A percentile compares a stretch with the other conserved stretches of the same genome.
Conservation (phyloP, 805 yeast genomes). For the Kazachstania kunashirensis region DNA sequence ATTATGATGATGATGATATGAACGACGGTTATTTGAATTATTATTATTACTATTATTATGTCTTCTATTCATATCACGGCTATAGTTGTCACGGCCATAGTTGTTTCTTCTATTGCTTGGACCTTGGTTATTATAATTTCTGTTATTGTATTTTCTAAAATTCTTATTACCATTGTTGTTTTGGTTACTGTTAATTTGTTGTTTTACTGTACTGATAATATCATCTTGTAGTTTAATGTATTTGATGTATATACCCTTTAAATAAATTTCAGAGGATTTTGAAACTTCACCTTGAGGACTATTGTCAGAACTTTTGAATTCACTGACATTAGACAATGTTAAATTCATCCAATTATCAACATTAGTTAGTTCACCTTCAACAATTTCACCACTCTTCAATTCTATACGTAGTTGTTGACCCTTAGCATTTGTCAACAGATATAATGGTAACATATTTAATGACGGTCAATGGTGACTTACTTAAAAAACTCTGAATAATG, state of each 20-base stretch:
- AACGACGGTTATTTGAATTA: slow-evolving; percentile 12
- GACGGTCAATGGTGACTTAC: too few species aligned
- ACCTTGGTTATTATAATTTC: slow-evolving; percentile 8
- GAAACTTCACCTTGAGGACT: slow-evolving; percentile 36
- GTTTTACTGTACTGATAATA: slow-evolving; percentile 66
- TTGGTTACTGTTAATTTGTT: slow-evolving; percentile 45
- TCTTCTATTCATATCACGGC: slow-evolving; percentile 15
- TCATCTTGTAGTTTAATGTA: slow-evolving; percentile 67
- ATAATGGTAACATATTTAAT: slow-evolving; percentile 65
- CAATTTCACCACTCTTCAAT: slow-evolving; percentile 81
- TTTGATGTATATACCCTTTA: slow-evolving; percentile 79
- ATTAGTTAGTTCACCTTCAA: slow-evolving; percentile 72
- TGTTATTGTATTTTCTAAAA: slow-evolving; percentile 21
- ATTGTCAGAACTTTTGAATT: slow-evolving; percentile 32
- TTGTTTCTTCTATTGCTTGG: slow-evolving; percentile 5
- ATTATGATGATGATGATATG: slow-evolving; percentile 9
- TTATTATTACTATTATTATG: slow-evolving; percentile 14
- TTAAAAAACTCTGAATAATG: too few species aligned
- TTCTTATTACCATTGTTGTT: slow-evolving; percentile 31
- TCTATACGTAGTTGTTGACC: slow-evolving; percentile 83
- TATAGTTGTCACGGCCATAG: slow-evolving; percentile 23
- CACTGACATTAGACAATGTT: slow-evolving; percentile 63
- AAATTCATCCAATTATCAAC: slow-evolving; percentile 97
- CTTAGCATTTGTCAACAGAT: slow-evolving; percentile 81
- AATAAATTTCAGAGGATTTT: slow-evolving; percentile 63